Evolutionary conservation across 495 filamentous ascomycete species (phyloP).

Genomic region (Talaromyces stipitatus): DNA sequence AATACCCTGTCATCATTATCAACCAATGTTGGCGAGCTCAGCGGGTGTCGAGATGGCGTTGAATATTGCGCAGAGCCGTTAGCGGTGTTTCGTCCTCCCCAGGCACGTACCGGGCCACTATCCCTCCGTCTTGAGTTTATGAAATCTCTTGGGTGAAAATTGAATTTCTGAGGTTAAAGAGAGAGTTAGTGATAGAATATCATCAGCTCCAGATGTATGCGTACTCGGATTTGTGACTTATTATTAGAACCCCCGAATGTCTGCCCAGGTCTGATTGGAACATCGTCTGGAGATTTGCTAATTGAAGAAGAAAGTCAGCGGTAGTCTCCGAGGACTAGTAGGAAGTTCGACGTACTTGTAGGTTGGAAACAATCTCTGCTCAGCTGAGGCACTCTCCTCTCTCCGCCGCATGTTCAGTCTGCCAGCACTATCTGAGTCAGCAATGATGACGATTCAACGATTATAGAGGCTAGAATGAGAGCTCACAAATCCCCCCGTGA

Average conservation of each 20-base stretch:
- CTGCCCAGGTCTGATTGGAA: conserved; percentile 16
- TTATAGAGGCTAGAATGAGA: not conserved
- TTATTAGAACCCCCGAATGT: conserved; percentile 4
- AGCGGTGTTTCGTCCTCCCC: conserved; percentile 2
- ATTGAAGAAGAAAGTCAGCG: not conserved
- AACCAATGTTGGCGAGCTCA: conserved; percentile 5
- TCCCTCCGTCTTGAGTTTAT: conserved; percentile 23
- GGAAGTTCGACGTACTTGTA: conserved; percentile 3
- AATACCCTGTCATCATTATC: conserved; percentile 17
- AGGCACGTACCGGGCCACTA: conserved; percentile 33
- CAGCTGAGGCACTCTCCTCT: conserved; percentile 8
- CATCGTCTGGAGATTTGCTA: conserved; percentile 13
- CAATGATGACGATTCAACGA: not conserved
- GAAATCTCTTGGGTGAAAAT: conserved; percentile 10
- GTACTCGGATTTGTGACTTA: conserved; percentile 10
- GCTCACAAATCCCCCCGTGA: not conserved
- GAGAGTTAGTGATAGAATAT: not conserved
- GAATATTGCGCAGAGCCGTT: not conserved
- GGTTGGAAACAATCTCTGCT: conserved; percentile 15
- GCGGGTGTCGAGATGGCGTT: not conserved
- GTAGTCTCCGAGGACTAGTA: not conserved
- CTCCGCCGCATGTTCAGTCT: not conserved
- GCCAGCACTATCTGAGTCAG: not conserved
- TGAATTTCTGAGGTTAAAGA: not conserved
- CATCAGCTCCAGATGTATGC: not conserved